phyloP scores from a whole-genome alignment of 1,284 basidiomycete genomes.

The Irpex sp. region DNA sequence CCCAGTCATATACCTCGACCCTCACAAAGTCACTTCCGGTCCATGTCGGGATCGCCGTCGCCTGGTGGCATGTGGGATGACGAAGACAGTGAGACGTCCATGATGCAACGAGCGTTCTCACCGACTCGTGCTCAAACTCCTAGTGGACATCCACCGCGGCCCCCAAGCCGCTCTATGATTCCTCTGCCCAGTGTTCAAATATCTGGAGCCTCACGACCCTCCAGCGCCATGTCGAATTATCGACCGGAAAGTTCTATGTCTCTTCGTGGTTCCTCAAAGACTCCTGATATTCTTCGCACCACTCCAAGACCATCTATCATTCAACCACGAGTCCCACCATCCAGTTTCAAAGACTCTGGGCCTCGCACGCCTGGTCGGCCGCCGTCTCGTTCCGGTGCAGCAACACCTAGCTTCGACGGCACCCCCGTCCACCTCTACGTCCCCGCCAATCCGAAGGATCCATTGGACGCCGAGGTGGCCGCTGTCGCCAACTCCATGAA shows the following conservation, averaged over 20 bases:
- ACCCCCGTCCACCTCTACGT: slow-evolving; percentile 59
- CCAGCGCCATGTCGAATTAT: slow-evolving; percentile 67
- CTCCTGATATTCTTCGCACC: slow-evolving; percentile 57
- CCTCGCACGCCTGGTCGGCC: slow-evolving; percentile 55
- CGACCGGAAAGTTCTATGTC: slow-evolving; percentile 52
- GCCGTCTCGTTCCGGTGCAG: slow-evolving; percentile 58
- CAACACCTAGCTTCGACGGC: slow-evolving; percentile 52
- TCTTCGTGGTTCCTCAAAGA: slow-evolving; percentile 54
- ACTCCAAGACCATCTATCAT: slow-evolving; percentile 37
- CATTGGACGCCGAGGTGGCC: slow-evolving; percentile 79
- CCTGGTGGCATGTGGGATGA: slow-evolving; percentile 41
- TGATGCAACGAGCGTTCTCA: slow-evolving; percentile 61
- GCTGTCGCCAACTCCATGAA: slow-evolving; percentile 70
- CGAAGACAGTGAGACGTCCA: slow-evolving; percentile 34
- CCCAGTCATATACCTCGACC: slow-evolving; percentile 74
- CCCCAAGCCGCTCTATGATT: slow-evolving; percentile 79
- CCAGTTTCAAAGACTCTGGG: slow-evolving; percentile 64
- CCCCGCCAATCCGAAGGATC: slow-evolving; percentile 70
- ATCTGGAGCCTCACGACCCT: slow-evolving; percentile 65
- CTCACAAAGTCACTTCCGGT: slow-evolving; percentile 35
- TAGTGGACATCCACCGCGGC: slow-evolving; percentile 50
- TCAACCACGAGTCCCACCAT: slow-evolving; percentile 55
- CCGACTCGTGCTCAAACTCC: slow-evolving; percentile 48
- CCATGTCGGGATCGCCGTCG: slow-evolving; percentile 45
- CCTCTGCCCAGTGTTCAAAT: slow-evolving; percentile 68